Evolutionary conservation across 2,329 filamentous ascomycete species (phyloP), one percentile per base, ranked within the genome.

Genomic region (Monascus ruber): DNA sequence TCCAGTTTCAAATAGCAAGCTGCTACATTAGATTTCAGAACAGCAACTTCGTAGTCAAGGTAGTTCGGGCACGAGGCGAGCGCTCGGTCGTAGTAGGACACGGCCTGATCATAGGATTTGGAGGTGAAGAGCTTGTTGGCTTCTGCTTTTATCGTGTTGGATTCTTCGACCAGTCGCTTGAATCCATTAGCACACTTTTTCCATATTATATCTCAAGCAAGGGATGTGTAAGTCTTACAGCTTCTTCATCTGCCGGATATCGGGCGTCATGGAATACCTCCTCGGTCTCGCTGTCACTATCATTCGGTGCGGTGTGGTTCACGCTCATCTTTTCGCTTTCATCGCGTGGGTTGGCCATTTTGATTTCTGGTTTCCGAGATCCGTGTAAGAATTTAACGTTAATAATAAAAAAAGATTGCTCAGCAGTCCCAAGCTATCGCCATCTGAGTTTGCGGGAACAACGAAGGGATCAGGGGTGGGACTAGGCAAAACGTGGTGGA

Each of bases 21-120:
- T 1, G 89, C 76, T 48, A 95, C 81, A 66, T 96, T 96, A 58
- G 83, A 87, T 42, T 81, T 78, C 5, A 96, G 71, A 6, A 96
- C 85, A 25, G 88, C 86, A 45, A 89, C 72, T 50, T 94, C 86
- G 64, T 85, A 94, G 58, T 89, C 79, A 25, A 94, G 75, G 58
- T 94, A 93, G 47, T 77, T 80, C 2, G 89, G 89, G 53, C 85
- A 88, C 5, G 79, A 74, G 8, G 77, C 72, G 3, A 93, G 70
- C 24, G 91, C 88, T 48, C 82, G 77, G 53, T 87, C 81, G 64
- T 96, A 96, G 44, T 76, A 81, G 48, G 79, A 75, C 45, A 96
- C 81, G 32, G 89, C 89, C 45, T 81, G 78, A 40, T 81, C 74
- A 62, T 83, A 91, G 45, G 79, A 76, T 33, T 76, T 74, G 3